phyloP scores from a whole-genome alignment of 441 rosid species.

The Jatropha multifida region DNA sequence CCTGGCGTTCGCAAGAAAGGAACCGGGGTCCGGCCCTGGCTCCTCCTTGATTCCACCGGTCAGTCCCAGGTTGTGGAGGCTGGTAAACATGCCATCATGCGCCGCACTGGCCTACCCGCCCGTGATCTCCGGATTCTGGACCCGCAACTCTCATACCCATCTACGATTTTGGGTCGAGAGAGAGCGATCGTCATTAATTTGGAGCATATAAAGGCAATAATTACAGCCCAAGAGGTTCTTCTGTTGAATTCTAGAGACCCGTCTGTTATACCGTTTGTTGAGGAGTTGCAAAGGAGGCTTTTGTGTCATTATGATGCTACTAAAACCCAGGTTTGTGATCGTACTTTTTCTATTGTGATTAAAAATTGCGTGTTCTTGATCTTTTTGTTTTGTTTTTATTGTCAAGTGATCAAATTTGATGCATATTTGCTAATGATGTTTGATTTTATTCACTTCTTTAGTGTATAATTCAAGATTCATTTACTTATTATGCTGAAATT shows the following conservation, averaged over 20 bases:
- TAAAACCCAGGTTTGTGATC: conserved; percentile 51
- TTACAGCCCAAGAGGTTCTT: conserved; percentile 77
- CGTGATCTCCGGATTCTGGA: conserved; percentile 88
- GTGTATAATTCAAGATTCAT: not conserved
- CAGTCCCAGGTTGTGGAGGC: conserved; percentile 52
- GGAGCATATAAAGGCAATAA: conserved; percentile 88
- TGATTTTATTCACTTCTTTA: not conserved
- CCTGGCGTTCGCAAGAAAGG: conserved; percentile 56
- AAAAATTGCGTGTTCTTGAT: not conserved
- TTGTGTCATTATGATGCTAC: conserved; percentile 57
- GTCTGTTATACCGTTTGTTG: conserved; percentile 66
- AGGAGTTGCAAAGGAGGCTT: conserved; percentile 66
- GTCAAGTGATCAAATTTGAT: not conserved
- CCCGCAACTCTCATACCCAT: conserved; percentile 78
- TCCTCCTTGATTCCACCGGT: conserved; percentile 55
- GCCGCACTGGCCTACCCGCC: conserved; percentile 81
- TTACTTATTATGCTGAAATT: not conserved
- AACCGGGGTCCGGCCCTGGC: conserved; percentile 66
- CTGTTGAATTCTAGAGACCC: conserved; percentile 80
- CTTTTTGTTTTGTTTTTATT: not conserved
- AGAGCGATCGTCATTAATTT: conserved; percentile 77
- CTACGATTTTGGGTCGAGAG: conserved; percentile 79
- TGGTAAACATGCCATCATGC: conserved; percentile 85
- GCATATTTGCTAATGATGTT: too few relatives aligned
- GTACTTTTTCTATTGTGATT: not conserved